Evolutionary conservation across 2,329 filamentous ascomycete genomes (phyloP).

Genomic region (Paecilomyces dactylethromorphus): DNA sequence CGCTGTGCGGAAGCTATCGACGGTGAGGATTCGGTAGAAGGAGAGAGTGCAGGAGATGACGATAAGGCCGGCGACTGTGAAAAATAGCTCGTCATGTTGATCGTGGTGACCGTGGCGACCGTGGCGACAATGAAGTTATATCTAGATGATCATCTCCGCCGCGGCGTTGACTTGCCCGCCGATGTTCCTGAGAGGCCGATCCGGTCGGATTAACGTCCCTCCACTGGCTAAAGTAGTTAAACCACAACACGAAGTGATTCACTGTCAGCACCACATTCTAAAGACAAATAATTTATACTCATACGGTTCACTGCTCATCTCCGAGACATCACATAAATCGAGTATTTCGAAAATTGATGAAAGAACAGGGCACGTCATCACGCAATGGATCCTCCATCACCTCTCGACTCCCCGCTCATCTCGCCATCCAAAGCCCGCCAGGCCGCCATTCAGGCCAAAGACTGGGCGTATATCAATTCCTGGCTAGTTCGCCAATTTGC

Average conservation of each 20-base stretch:
- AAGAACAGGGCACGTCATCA: background rate
- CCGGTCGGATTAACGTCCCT: conserved; percentile 2
- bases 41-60: conserved; percentile 13
- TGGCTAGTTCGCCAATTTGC: conserved; percentile 72
- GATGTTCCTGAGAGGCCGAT: background rate
- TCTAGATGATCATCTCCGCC: background rate
- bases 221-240: background rate
- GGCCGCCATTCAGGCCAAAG: conserved; percentile 74
- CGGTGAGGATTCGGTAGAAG: conserved; percentile 22
- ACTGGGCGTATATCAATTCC: conserved; percentile 81
- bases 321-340: background rate
- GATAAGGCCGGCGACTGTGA: conserved; percentile 5
- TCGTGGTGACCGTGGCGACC: background rate
- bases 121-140: background rate
- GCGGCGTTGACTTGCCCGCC: background rate
- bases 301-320: background rate
- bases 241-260: background rate
- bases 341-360: background rate
- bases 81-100: conserved; percentile 30
- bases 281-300: background rate
- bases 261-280: background rate
- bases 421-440: conserved; percentile 62
- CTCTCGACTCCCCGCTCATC: conserved; percentile 41
- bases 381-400: conserved; percentile 8
- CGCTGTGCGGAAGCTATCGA: conserved; percentile 21